Base-by-base conservation (phyloP, 2,329 filamentous ascomycete genomes). In the Leptoxyphium fumago region DNA sequence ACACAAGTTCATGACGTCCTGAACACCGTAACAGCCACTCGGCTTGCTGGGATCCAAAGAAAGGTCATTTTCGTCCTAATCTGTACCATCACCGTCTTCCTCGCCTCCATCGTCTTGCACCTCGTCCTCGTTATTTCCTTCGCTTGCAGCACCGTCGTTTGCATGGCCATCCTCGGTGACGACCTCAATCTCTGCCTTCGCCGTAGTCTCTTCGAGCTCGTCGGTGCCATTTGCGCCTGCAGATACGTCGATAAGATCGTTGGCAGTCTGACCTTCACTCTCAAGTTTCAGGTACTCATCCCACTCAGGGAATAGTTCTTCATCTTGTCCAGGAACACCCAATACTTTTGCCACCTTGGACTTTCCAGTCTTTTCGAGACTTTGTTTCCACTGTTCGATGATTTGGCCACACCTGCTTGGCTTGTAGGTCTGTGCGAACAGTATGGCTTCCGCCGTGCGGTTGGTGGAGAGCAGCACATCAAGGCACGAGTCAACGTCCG, bases 341-440 rank as follows among this genome's bases (percentile, higher is more conserved):
- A 98, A 75, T 42, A 87, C 72, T 66, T 89, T 82, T 10, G 83
- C 78, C 3, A 96, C 82, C 52, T 91, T 85, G 10, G 73, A 75
- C 71, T 93, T 94, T 62, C 89, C 89, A 43, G 72, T 74, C 66
- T 85, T 84, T 62, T 95, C 88, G 41, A 98, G 64, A 29, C 70
- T 76, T 48, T 79, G 74, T 66, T 94, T 95, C 91, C 89, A 98
- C 48, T 76, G 66, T 47, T 72, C 71, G 5, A 84, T 86, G 1
- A 87, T 71, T 1, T 70, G 73, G 1, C 73, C 67, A 11, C 85
- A 77, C 26, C 80, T 63, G 50, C 82, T 88, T 1, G 91, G 91
- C 68, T 88, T 91, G 66, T 96, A 98, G 2, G 89, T 98, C 65
- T 96, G 89, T 4, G 86, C 78, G 61, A 96, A 94, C 26, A 98